Evolutionary conservation across 148 eudicot genomes (phyloP).

Genomic region (Hydrangea macrophylla): DNA sequence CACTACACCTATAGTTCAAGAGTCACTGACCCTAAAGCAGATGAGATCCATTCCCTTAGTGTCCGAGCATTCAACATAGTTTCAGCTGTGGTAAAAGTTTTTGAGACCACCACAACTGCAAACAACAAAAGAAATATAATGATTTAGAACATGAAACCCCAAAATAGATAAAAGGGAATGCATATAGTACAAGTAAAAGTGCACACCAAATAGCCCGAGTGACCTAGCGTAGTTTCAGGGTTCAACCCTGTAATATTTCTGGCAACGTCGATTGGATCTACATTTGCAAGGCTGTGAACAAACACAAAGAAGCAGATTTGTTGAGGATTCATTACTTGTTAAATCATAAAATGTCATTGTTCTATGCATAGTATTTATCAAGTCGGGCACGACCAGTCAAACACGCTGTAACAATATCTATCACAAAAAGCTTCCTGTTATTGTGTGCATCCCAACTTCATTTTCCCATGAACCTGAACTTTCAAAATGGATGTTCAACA

Average conservation of each 20-base stretch:
- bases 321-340: background rate
- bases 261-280: slow-evolving; percentile 94
- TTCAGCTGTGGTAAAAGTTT: slow-evolving; percentile 98
- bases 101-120: slow-evolving; percentile 96
- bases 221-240: slow-evolving; percentile 96
- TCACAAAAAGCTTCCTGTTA: background rate
- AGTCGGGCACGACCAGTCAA: background rate
- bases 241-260: slow-evolving; percentile 78
- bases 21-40: slow-evolving; percentile 82
- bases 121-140: slow-evolving; percentile 7
- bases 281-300: slow-evolving; percentile 86
- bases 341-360: background rate
- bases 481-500: background rate
- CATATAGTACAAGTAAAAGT: background rate
- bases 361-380: background rate
- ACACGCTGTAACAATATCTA: background rate
- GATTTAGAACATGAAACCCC: background rate
- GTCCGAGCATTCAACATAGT: slow-evolving; percentile 99
- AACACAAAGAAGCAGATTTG: slow-evolving; percentile 10
- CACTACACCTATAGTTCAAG: background rate
- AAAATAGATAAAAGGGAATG: slow-evolving; percentile 9
- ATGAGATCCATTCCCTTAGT: slow-evolving; percentile 93
- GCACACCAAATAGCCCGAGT: background rate
- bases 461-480: background rate
- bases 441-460: background rate